Evolutionary conservation across 2,329 filamentous ascomycete genomes (phyloP).

Genomic region (Ascochyta koolunga): DNA sequence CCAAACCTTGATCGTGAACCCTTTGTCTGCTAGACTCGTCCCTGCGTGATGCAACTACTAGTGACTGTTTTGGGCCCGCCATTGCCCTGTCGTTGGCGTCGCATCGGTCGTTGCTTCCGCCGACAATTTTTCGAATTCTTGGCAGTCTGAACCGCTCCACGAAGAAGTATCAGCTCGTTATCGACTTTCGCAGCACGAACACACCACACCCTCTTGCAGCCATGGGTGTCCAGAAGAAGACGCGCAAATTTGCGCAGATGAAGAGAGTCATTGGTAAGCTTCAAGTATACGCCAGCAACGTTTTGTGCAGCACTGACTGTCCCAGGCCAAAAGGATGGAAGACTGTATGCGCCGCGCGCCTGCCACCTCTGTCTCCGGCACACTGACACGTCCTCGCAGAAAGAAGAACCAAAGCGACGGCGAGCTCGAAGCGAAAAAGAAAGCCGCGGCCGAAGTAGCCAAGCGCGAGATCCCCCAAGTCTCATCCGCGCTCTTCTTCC

Average conservation of each 20-base stretch:
- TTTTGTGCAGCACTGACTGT: not conserved
- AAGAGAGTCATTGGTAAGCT: constrained; percentile 76
- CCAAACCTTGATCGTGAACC: constrained; percentile 5
- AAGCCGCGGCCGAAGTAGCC: constrained; percentile 64
- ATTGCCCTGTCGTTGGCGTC: not conserved
- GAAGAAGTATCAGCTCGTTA: constrained; percentile 19
- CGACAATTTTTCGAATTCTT: constrained; percentile 14
- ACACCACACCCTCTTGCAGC: constrained; percentile 27
- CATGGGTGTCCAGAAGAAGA: constrained; percentile 91
- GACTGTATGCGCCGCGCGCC: constrained; percentile 57
- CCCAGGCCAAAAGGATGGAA: constrained; percentile 69
- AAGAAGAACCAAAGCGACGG: constrained; percentile 79
- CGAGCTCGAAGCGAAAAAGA: constrained; percentile 63
- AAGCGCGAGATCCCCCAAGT: constrained; percentile 81
- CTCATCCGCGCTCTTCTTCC: constrained; percentile 63
- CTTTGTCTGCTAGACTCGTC: constrained; percentile 17
- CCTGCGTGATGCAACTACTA: constrained; percentile 15
- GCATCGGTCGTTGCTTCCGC: not conserved
- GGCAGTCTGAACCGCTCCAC: constrained; percentile 18
- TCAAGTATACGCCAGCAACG: not conserved
- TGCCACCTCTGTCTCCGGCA: constrained; percentile 11
- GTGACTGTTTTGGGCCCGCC: constrained; percentile 16
- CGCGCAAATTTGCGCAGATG: constrained; percentile 84
- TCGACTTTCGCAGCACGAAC: constrained; percentile 5
- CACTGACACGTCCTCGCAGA: constrained; percentile 23